Percentiles rank a stretch among this genome's conserved stretches.
Conservation (phyloP, 1,284 basidiomycete species). For the Retiboletus fuscus region DNA sequence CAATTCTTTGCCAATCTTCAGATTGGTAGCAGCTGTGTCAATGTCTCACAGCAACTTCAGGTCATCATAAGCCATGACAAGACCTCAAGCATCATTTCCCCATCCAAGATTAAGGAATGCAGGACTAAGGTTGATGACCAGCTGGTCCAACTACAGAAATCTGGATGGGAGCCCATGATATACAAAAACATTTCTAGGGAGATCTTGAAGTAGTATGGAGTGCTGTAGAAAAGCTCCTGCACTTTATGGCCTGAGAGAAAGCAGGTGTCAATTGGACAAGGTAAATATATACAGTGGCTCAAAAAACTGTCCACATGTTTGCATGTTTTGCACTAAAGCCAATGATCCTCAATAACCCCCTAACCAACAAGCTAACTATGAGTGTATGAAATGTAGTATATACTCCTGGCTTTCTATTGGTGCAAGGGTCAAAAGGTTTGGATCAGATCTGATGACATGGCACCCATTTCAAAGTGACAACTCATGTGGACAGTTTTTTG, state of each 20-base stretch:
- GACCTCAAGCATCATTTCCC: conserved; percentile 17
- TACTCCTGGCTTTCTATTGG: no score
- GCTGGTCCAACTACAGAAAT: background rate
- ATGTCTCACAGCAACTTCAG: conserved; percentile 7
- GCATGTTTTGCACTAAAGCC: no score
- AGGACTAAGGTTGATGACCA: background rate
- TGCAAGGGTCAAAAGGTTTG: no score
- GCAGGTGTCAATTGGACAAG: background rate
- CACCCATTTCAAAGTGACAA: no score
- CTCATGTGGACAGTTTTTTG: no score
- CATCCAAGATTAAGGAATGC: conserved; percentile 21
- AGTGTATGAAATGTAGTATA: no score
- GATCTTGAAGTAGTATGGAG: conserved; percentile 33
- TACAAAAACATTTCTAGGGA: conserved; percentile 25
- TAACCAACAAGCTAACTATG: no score
- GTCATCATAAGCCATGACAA: conserved; percentile 33
- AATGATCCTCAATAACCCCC: no score
- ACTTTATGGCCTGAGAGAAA: background rate
- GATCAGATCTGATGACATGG: no score
- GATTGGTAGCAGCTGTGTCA: background rate
- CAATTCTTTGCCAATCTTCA: conserved; percentile 7
- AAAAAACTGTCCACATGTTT: no score
- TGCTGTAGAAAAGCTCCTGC: conserved; percentile 27
- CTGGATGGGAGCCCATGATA: conserved; percentile 18
- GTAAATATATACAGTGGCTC: no score